Base-by-base conservation (phyloP, 1,139 yeast genomes). In the Hyphopichia buzzinii region DNA sequence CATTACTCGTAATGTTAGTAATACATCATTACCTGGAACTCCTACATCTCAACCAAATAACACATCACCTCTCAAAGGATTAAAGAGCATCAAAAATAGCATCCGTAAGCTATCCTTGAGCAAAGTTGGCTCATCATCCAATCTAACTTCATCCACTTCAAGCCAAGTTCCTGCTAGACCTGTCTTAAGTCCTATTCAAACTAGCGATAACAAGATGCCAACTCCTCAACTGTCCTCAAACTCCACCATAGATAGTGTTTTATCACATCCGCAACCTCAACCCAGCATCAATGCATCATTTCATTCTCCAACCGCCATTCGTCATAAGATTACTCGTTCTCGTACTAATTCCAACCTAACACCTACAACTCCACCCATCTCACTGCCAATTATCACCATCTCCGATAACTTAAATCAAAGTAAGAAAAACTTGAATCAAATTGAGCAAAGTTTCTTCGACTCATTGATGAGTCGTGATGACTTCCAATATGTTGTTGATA, bases 371-470 rank as follows among this genome's bases (percentile, higher is more conserved):
- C 68, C 72, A 1, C 62, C 67, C 3, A 47, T 59, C 28, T 50
- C 62, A 27, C 67, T 71, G 22, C 75, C 76, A 26, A 56, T 68
- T 28, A 64, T 71, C 27, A 68, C 73, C 1, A 50, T 71, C 17
- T 58, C 70, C 12, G 77, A 70, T 30, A 66, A 65, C 44, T 52
- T 64, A 34, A 39, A 49, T 6, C 41, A 48, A 17, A 49, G 60
- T 10, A 61, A 63, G 41, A 62, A 57, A 34, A 55, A 60, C 26
- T 41, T 70, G 34, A 50, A 52, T 17, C 55, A 52, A 30, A 55
- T 67, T 17, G 74, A 70, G 41, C 71, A 66, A 39, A 62, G 48
- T 42, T 69, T 62, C 45, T 64, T 69, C 40, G 68, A 64, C 26
- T 39, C 44, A 14, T 44, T 54, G 37, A 46, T 26, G n/a, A 21